These are phyloP conservation scores for Heliamphora exappendiculata DNA, from an alignment of 148 eudicot genomes.

Conservation along the genomic window DNA sequence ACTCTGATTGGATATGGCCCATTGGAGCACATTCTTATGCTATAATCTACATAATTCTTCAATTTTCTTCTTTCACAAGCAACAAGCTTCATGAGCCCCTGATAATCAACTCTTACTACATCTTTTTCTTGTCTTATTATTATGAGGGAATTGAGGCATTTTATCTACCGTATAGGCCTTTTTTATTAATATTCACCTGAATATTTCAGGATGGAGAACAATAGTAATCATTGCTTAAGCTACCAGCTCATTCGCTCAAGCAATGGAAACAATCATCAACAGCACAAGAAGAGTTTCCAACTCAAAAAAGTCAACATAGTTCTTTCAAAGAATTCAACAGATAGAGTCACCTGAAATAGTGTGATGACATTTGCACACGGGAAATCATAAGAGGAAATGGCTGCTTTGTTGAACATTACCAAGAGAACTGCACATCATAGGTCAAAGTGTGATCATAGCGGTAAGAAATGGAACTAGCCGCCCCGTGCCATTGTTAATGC, in stretches of 20 bases:
- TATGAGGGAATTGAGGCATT: neutral
- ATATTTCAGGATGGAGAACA: neutral
- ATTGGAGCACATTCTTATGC: neutral
- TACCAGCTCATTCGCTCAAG: neutral
- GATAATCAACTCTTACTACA: neutral
- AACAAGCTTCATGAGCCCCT: neutral
- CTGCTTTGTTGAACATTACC: conserved; percentile 75
- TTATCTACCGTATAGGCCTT: neutral
- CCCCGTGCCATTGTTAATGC: neutral
- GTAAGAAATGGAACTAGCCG: neutral
- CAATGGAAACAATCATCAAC: neutral
- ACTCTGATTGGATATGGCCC: neutral
- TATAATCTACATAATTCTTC: neutral
- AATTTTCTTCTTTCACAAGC: neutral
- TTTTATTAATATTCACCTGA: neutral
- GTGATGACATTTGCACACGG: conserved; percentile 81
- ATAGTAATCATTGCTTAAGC: neutral
- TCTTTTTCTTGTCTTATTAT: neutral
- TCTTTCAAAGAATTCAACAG: neutral
- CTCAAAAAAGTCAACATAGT: neutral
- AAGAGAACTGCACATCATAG: conserved; percentile 50
- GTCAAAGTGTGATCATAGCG: neutral
- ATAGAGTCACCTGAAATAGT: conserved; percentile 53
- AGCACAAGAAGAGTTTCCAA: neutral
- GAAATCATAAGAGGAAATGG: conserved; percentile 64